A percentile compares a stretch with the other conserved stretches of the same genome.
These are phyloP conservation scores for Babesia ovis DNA, from an alignment of 169 alveolate species.

Conservation along the genomic window DNA sequence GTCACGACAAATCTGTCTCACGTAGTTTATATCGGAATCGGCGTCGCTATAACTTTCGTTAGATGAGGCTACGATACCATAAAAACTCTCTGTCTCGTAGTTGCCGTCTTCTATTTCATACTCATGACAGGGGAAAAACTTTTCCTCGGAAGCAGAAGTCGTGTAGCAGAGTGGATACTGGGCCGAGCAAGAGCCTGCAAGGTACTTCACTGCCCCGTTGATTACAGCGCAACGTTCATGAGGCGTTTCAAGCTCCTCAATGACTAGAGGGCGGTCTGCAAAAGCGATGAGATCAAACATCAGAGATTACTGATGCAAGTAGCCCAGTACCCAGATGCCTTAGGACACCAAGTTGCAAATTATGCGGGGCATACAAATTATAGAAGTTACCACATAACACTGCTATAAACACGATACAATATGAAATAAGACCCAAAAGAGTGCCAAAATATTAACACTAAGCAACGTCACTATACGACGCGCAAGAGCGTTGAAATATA, in stretches of 20 bases:
- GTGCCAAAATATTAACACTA: no score
- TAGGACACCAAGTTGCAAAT: no score
- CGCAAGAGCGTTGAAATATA: no score
- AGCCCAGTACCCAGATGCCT: no score
- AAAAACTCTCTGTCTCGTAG: background rate
- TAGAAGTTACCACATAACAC: no score
- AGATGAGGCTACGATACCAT: background rate
- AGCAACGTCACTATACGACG: no score
- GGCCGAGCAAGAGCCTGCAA: conserved; percentile 64
- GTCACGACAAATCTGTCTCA: conserved; percentile 6
- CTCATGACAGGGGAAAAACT: conserved; percentile 15
- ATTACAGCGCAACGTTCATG: conserved; percentile 39
- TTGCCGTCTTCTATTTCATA: background rate
- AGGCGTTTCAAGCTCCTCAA: conserved; percentile 66
- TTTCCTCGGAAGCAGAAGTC: background rate
- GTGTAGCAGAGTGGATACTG: conserved; percentile 21
- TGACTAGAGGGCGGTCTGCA: conserved; percentile 52
- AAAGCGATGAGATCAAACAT: background rate
- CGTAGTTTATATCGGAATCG: conserved; percentile 20
- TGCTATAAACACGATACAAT: no score
- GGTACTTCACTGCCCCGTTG: conserved; percentile 46
- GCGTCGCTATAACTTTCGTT: background rate
- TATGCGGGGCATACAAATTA: no score
- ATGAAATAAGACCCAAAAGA: no score
- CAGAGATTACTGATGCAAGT: background rate